Evolutionary conservation across 2,329 filamentous ascomycete genomes (phyloP).

Genomic region (Diaporthe capsici): DNA sequence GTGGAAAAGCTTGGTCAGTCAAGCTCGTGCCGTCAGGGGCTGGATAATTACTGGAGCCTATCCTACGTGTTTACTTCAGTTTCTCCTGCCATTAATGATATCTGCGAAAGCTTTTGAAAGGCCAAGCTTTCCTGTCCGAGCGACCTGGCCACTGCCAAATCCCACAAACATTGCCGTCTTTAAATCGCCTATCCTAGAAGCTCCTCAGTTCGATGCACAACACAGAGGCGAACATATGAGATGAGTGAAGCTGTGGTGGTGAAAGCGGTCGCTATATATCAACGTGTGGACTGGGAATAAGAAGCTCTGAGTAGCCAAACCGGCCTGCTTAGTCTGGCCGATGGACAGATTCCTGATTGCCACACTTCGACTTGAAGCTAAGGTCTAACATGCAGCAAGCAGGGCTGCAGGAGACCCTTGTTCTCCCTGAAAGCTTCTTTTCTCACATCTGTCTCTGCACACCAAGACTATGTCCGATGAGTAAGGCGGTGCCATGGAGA

Average conservation of each 20-base stretch:
- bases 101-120: neutral
- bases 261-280: neutral
- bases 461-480: neutral
- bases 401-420: neutral
- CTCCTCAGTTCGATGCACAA: too few species aligned
- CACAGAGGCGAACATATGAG: too few species aligned
- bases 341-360: too few species aligned
- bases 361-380: neutral
- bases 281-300: neutral
- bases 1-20: constrained; percentile 8
- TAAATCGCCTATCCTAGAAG: too few species aligned
- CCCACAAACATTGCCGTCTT: neutral
- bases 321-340: neutral
- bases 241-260: too few species aligned
- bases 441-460: neutral
- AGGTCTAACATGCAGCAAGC: too few species aligned
- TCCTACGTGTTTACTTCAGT: neutral
- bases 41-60: neutral
- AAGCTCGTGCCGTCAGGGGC: neutral
- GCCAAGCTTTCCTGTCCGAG: too few species aligned
- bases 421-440: neutral
- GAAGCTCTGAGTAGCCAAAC: neutral
- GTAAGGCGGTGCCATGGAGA: too few species aligned
- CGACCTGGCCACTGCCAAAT: neutral
- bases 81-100: neutral